These are phyloP conservation scores for Apium graveolens DNA, from an alignment of 129 eudicot genomes.

Conservation along the genomic window DNA sequence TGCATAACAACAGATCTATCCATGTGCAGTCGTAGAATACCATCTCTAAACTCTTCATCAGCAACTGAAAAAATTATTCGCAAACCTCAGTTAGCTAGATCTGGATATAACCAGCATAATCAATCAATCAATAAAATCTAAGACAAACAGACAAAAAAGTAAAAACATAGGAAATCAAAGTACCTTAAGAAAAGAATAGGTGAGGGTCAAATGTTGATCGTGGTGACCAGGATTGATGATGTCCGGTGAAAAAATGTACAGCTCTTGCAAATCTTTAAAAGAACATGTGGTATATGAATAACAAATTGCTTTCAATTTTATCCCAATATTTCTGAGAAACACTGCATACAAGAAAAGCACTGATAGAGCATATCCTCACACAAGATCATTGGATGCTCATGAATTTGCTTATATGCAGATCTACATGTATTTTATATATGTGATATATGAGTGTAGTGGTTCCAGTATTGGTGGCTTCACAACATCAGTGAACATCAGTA, in stretches of 20 bases:
- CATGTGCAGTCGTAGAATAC: no score
- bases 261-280: neutral
- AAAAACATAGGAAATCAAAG: no score
- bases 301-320: neutral
- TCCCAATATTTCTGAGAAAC: neutral
- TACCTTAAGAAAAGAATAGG: neutral
- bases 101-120: neutral
- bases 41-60: neutral
- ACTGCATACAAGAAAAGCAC: no score
- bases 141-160: neutral
- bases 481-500: no score
- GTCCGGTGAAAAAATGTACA: neutral
- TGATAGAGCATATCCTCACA: neutral
- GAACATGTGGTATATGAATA: neutral
- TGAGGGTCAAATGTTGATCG: neutral
- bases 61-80: neutral
- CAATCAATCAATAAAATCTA: no score
- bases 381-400: neutral
- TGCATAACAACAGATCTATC: no score
- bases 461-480: no score
- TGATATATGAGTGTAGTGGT: no score
- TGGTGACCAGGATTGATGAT: neutral
- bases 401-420: neutral
- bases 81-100: neutral
- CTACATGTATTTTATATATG: no score